These are phyloP conservation scores for Suhomyces ambrosiae DNA, from an alignment of 1,139 yeast species.

Conservation along the genomic window DNA sequence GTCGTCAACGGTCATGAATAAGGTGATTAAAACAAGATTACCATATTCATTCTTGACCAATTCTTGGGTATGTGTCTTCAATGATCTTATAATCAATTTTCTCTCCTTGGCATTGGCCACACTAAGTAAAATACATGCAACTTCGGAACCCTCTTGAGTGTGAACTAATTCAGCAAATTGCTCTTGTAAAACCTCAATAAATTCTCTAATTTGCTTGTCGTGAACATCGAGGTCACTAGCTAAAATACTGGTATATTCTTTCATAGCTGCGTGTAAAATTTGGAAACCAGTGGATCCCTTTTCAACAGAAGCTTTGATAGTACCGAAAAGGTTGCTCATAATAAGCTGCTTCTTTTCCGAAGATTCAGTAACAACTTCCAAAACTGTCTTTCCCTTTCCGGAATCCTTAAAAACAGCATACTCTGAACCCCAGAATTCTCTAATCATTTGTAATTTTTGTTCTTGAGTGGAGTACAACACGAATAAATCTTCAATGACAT, in stretches of 20 bases:
- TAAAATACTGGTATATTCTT: conserved; percentile 76
- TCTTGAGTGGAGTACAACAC: conserved; percentile 82
- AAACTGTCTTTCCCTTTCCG: conserved; percentile 63
- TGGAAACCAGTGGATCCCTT: conserved; percentile 97
- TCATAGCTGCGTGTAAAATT: conserved; percentile 94
- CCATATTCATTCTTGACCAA: conserved; percentile 86
- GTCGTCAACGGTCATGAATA: conserved; percentile 90
- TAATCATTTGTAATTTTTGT: conserved; percentile 86
- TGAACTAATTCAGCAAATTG: conserved; percentile 95
- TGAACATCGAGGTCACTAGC: conserved; percentile 44
- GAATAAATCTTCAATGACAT: conserved; percentile 91
- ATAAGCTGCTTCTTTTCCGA: conserved; percentile 84
- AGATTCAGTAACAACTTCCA: conserved; percentile 66
- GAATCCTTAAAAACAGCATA: conserved; percentile 86
- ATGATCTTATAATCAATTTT: conserved; percentile 68
- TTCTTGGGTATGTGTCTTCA: conserved; percentile 73
- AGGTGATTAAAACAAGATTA: conserved; percentile 73
- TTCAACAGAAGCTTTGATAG: conserved; percentile 87
- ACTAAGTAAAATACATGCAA: conserved; percentile 78
- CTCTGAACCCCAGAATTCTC: conserved; percentile 98
- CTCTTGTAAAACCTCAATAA: conserved; percentile 80
- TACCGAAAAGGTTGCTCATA: conserved; percentile 74
- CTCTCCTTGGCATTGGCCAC: conserved; percentile 92
- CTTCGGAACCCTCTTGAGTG: conserved; percentile 91
- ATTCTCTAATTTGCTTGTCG: conserved; percentile 73